phyloP scores from a whole-genome alignment of 164 flowering plant genomes.

The Chimonanthus praecox region DNA sequence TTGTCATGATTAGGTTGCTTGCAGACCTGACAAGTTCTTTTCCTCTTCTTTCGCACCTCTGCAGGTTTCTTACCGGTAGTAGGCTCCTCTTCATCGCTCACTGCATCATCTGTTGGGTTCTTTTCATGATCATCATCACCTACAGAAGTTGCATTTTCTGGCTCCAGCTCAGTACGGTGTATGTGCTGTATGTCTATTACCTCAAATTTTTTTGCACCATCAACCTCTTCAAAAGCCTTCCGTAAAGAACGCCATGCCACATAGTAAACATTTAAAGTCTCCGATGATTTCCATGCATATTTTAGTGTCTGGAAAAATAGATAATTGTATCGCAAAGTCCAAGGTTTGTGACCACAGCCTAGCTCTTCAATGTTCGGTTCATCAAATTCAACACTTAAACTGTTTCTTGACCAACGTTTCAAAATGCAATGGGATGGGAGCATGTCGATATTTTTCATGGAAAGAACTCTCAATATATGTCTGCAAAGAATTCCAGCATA shows the following conservation, averaged over 20 bases:
- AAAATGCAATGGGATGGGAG: constrained; percentile 59
- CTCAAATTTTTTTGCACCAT: constrained; percentile 23
- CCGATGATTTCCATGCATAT: constrained; percentile 48
- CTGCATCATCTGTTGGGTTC: constrained; percentile 4
- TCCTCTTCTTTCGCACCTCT: not conserved
- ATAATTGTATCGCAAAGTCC: constrained; percentile 31
- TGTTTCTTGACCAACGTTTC: constrained; percentile 66
- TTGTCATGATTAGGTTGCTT: constrained; percentile 19
- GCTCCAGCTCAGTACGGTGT: no score
- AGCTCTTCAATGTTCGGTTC: constrained; percentile 28
- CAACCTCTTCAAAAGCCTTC: constrained; percentile 42
- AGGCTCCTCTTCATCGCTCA: not conserved
- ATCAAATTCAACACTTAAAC: constrained; percentile 36
- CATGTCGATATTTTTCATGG: constrained; percentile 63
- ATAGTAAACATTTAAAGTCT: constrained; percentile 33
- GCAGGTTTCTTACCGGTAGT: not conserved
- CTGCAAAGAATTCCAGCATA: constrained; percentile 72
- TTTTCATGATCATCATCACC: constrained; percentile 17
- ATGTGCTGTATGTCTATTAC: not conserved
- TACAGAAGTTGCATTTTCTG: constrained; percentile 26
- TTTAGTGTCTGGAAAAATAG: constrained; percentile 44
- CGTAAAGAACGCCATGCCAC: constrained; percentile 50
- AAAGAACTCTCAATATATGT: constrained; percentile 74
- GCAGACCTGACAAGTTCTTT: constrained; percentile 6
- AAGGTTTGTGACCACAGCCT: constrained; percentile 29